Evolutionary conservation across 306 rosid genomes (phyloP), one percentile per base, ranked within the genome.

Genomic region (Datisca glomerata): DNA sequence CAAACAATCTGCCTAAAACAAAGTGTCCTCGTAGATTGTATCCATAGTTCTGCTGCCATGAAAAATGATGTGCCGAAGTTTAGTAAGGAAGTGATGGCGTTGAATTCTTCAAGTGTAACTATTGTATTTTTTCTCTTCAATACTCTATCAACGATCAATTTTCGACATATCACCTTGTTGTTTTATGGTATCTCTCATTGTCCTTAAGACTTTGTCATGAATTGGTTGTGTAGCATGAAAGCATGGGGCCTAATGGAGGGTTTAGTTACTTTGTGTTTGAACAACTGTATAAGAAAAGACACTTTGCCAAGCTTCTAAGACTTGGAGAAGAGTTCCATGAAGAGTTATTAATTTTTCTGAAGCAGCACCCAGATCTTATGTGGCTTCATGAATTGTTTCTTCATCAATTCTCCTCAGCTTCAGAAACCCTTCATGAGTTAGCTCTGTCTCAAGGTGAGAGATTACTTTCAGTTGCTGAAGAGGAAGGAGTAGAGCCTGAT

Each of bases 321-420:
- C 75, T 89, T 27, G 97, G 97, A 27, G 95, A 89, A 72, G 97
- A 89, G 72, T 89, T 89, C 60, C 89, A 76, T 1, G 91, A 80
- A 50, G 95, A 84, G 40, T 61, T 89, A 39, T 77, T 78, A 24
- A 67, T 74, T 56, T 89, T 83, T 56, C 57, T 89, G 25, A 89
- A 67, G 78, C 87, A 73, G 55, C 91, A 80, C 49, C 77, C 66
- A 20, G 91, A 74, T 73, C 93, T 89, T 60, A 68, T 80, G 40
- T 89, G 97, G 97, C 95, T 89, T 66, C 97, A 89, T 54, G 84
- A 83, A 63, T 51, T 89, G 71, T 83, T 74, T 57, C 95, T 89
- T 56, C 80, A 77, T 58, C 93, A 77, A 35, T 89, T 79, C 70
- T 70, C 71, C 35, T 59, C 83, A 42, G 97, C 95, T 61, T 83